These are phyloP conservation scores for Arthrobotrys sinensis DNA, from an alignment of 2,329 filamentous ascomycete genomes.

Conservation along the genomic window DNA sequence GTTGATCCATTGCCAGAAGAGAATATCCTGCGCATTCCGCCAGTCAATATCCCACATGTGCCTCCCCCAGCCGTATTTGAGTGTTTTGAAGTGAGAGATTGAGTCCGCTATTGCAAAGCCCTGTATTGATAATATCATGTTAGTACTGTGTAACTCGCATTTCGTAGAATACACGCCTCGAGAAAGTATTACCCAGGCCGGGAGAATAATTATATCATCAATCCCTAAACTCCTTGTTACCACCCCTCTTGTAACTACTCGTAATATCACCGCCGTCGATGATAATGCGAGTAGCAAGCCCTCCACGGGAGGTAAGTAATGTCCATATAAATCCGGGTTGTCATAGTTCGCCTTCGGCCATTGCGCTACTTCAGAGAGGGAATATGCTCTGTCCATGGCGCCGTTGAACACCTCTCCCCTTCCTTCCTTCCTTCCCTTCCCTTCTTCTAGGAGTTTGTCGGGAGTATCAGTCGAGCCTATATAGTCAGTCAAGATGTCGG, in stretches of 20 bases:
- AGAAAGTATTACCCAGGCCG: conserved; percentile 50
- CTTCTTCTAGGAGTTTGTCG: conserved; percentile 24
- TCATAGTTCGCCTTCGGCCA: conserved; percentile 57
- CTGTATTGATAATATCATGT: conserved; percentile 10
- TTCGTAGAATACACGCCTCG: neutral
- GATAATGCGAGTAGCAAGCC: conserved; percentile 35
- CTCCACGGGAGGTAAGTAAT: conserved; percentile 49
- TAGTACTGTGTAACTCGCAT: neutral
- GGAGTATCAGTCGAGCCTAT: neutral
- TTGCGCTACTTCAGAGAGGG: conserved; percentile 40
- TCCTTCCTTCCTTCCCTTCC: conserved; percentile 21
- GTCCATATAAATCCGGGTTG: conserved; percentile 50
- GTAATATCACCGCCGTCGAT: conserved; percentile 41
- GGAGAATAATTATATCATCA: conserved; percentile 53
- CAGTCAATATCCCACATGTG: conserved; percentile 61
- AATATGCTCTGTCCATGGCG: conserved; percentile 55
- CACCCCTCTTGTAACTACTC: conserved; percentile 47
- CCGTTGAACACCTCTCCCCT: conserved; percentile 13
- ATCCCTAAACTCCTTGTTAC: conserved; percentile 44
- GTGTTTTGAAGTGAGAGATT: conserved; percentile 45
- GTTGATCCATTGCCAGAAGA: conserved; percentile 59
- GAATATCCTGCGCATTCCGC: conserved; percentile 31
- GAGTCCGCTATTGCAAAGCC: conserved; percentile 47
- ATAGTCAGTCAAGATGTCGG: neutral
- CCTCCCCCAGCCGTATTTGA: conserved; percentile 54